Evolutionary conservation across 441 rosid species (phyloP).

Genomic region (Syzygium syzygioides): DNA sequence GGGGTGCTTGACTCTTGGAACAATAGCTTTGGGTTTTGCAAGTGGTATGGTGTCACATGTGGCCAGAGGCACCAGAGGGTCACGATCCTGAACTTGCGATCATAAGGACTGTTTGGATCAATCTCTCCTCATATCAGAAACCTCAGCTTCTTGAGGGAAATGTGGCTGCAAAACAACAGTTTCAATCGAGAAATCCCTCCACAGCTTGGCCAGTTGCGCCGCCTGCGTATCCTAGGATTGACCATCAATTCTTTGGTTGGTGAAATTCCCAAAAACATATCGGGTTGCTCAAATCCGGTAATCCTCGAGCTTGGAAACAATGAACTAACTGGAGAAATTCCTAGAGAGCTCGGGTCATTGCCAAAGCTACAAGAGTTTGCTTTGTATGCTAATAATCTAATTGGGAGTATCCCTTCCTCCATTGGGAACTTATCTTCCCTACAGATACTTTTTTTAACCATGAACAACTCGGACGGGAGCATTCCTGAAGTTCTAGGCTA

Average conservation of each 20-base stretch:
- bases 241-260: neutral
- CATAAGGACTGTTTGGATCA: neutral
- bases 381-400: fast-evolving
- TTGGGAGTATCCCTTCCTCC: fast-evolving
- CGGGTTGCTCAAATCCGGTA: neutral
- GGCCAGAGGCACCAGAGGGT: conserved; percentile 3
- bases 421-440: neutral
- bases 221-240: neutral
- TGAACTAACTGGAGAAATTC: neutral
- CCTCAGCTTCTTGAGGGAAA: conserved; percentile 2
- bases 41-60: conserved; percentile 1
- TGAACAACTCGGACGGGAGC: neutral
- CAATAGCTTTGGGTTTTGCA: neutral
- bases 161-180: neutral
- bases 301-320: fast-evolving
- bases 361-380: fast-evolving
- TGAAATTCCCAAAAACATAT: conserved; percentile 3
- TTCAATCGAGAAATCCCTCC: neutral
- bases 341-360: neutral
- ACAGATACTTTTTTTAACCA: fast-evolving
- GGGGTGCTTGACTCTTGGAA: neutral
- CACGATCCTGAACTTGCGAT: neutral
- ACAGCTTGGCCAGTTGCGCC: neutral
- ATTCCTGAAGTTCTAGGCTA: neutral
- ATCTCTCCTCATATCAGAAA: conserved; percentile 11